Evolutionary conservation across 257 asterid species (phyloP), one percentile per base, ranked within the genome.

Genomic region (Apocynum venetum): DNA sequence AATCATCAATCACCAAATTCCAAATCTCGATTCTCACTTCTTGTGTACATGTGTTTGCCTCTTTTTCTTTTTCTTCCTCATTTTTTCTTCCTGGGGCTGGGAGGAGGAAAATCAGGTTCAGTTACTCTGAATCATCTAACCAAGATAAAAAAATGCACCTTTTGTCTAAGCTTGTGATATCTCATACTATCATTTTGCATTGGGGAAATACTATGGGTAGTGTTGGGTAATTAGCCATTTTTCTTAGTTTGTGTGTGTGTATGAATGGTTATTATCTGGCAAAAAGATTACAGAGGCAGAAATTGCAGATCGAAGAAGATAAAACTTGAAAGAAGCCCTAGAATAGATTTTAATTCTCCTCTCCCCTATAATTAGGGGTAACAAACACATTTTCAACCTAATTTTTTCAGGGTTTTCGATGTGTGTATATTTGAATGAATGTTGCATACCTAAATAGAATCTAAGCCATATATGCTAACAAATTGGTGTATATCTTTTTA

Each of bases 391-490:
- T 41, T 66, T 67, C 72, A 67, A 67, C 49, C 49, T 14, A 43
- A 67, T 2, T 41, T 15, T 19, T 67, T 17, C 8, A 41, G 68
- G 67, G 68, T 63, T 63, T 63, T 20, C 3, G 17, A 13, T 13
- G 6, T 44, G 15, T 67, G 14, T 15, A 8, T 7, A 20, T 20
- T 2, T 15, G 51, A 49, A 4, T 6, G n/a, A 74, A 74, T 2
- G 15, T 31, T 3, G 61, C 20, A 48, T 15, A 49, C 63, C 20
- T 63, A 63, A 56, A 13, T 47, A 64, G 79, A 64, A 65, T 38
- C 74, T 65, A 1, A 65, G 52, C 65, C 74, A 76, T 66, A 46
- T 4, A 38, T 65, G 73, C 73, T 49, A 47, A 65, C 9, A 17
- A 73, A n/a, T 36, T 46, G 2, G 60, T 31, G 4, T 35, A 11